A percentile compares a stretch with the other conserved stretches of the same genome.
Conservation (phyloP, 371 early-diverging fungal genomes). For the Mucor circinelloides region DNA sequence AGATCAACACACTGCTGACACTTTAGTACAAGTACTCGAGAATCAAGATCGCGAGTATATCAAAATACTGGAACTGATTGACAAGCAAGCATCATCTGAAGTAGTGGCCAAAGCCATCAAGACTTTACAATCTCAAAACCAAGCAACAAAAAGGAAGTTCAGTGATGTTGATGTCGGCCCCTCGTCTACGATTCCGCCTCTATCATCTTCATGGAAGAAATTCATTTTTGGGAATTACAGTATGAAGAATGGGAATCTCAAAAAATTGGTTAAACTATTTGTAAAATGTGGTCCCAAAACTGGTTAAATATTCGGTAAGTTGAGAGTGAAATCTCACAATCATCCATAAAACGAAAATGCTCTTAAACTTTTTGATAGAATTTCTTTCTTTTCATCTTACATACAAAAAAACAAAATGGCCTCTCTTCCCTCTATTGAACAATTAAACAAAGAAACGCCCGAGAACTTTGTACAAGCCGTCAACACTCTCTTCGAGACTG, state of each 20-base stretch:
- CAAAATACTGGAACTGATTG: slow-evolving; percentile 28
- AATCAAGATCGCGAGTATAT: slow-evolving; percentile 24
- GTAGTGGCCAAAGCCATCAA: slow-evolving; percentile 27
- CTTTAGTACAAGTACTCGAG: slow-evolving; percentile 18
- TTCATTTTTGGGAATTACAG: slow-evolving; percentile 1
- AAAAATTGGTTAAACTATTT: too few relatives aligned
- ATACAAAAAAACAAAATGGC: slow-evolving; percentile 17
- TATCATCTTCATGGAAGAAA: slow-evolving; percentile 8
- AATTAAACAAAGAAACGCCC: slow-evolving; percentile 63
- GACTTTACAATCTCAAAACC: slow-evolving; percentile 24
- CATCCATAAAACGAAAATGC: background rate
- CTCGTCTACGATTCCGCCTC: slow-evolving; percentile 8
- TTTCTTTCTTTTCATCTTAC: background rate
- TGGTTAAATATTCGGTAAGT: too few relatives aligned
- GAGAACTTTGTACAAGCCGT: slow-evolving; percentile 64
- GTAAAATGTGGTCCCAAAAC: too few relatives aligned
- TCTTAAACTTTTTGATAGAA: background rate
- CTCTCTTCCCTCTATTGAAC: slow-evolving; percentile 67
- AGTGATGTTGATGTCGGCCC: slow-evolving; percentile 12
- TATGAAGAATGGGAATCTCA: background rate
- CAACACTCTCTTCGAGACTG: slow-evolving; percentile 83
- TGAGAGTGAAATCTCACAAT: background rate
- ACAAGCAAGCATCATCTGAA: slow-evolving; percentile 21
- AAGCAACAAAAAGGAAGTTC: slow-evolving; percentile 20
- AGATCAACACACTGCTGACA: slow-evolving; percentile 18